Base-by-base conservation (phyloP, 306 rosid genomes). In the Prunus davidiana region DNA sequence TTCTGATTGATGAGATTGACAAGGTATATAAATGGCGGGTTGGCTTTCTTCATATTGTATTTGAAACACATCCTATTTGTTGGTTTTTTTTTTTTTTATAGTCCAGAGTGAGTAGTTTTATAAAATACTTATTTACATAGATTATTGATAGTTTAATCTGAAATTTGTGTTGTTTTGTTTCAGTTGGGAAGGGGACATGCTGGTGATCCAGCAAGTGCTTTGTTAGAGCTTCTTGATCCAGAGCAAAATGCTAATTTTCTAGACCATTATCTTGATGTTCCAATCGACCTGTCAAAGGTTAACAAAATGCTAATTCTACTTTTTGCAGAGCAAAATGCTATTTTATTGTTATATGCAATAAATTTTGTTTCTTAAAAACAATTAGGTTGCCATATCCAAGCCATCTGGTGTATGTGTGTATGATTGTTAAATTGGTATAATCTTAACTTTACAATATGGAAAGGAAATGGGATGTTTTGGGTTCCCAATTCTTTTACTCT, bases 161-260 rank as follows among this genome's bases (percentile, higher is more conserved):
- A 12, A 15, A 43, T 8, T 57, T 25, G 12, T 19, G 27, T 9
- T 46, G 38, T 57, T 74, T 78, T 57, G 24, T 88, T 92, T 73
- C 86, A 95, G 99, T 83, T 95, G 88, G 99, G 97, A 68, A 93
- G 92, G 71, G 98, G 97, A 62, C 99, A 95, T 87, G 87, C 87
- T 46, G 99, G 99, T 78, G 97, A 95, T 88, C 99, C 97, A 7
- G 99, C 99, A 32, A 95, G 99, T 86, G 99, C 99, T 71, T 88
- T 95, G 93, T 74, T 95, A 86, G 99, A 95, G 90, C 99, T 95
- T 86, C 92, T 95, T 76, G 99, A 95, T 86, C 97, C 99, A 0
- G 97, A 95, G 91, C 99, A 95, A 85, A 95, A 95, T 87, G 96
- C 99, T 80, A 95, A 95, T 81, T 95, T 95, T 81, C 87, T 95